A percentile compares a stretch with the other conserved stretches of the same genome.
These are phyloP conservation scores for Cyclotella choctawhatcheeana DNA, from an alignment of 108 stramenopile genomes.

Conservation along the genomic window DNA sequence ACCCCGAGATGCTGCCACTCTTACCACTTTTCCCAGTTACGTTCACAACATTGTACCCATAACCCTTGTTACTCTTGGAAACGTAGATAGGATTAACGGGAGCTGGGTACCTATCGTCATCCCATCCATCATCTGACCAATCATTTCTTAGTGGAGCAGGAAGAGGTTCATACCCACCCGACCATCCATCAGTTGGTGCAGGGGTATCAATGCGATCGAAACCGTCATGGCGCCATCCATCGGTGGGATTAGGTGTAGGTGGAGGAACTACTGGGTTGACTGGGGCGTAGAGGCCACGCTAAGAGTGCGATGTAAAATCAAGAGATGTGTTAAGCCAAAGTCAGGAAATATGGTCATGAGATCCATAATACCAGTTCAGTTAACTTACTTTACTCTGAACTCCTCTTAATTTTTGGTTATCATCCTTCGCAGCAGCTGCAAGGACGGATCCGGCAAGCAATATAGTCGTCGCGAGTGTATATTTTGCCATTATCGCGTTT, in stretches of 20 bases:
- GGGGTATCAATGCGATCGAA: background rate
- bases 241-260: background rate
- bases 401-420: conserved; percentile 2
- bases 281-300: conserved; percentile 2
- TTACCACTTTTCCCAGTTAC: background rate
- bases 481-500: background rate
- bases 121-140: too few species aligned
- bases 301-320: background rate
- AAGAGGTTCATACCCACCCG: background rate
- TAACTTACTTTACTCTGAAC: background rate
- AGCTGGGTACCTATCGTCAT: too few species aligned
- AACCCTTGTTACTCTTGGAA: conserved; percentile 4
- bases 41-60: background rate
- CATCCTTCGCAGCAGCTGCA: background rate
- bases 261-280: background rate
- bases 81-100: background rate
- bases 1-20: background rate
- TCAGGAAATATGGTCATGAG: background rate
- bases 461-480: background rate
- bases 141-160: background rate
- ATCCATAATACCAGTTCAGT: background rate
- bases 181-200: background rate
- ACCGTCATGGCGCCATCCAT: background rate
- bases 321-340: too few species aligned
- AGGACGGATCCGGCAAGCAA: background rate